A percentile compares a stretch with the other conserved stretches of the same genome.
Evolutionary conservation across 345 rosid genomes (phyloP).

Genomic region (Mallotus nudiflorus): DNA sequence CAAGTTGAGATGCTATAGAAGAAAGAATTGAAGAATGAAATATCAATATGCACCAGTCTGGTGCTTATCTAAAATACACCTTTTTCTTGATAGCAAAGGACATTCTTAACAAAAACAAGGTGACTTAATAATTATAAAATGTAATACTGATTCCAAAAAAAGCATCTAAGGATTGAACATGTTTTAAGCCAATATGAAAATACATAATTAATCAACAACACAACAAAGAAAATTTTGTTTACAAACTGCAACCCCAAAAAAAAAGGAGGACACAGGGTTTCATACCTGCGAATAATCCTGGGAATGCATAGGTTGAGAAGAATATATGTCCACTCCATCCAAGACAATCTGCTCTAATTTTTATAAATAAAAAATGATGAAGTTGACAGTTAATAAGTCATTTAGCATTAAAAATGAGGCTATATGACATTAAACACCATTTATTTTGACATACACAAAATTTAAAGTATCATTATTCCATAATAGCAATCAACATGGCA

Average conservation of each 20-base stretch:
- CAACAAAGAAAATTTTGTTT: not conserved
- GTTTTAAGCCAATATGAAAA: not conserved
- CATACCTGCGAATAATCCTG: conserved; percentile 90
- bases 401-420: too few relatives aligned
- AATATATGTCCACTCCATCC: conserved; percentile 54
- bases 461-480: not conserved
- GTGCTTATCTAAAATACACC: too few relatives aligned
- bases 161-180: too few relatives aligned
- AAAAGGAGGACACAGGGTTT: not conserved
- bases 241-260: too few relatives aligned
- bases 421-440: not conserved
- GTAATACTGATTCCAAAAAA: too few relatives aligned
- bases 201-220: not conserved
- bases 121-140: too few relatives aligned
- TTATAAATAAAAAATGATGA: conserved; percentile 35
- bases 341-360: conserved; percentile 68
- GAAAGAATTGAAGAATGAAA: too few relatives aligned
- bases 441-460: not conserved
- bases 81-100: too few relatives aligned
- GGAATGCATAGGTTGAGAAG: conserved; percentile 82
- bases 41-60: too few relatives aligned
- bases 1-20: too few relatives aligned
- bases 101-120: not conserved
- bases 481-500: not conserved
- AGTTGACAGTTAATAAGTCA: too few relatives aligned